Percentiles rank a stretch among this genome's conserved stretches.
These are phyloP conservation scores for Bombardia bombarda DNA, from an alignment of 495 filamentous ascomycete species.

Conservation along the genomic window DNA sequence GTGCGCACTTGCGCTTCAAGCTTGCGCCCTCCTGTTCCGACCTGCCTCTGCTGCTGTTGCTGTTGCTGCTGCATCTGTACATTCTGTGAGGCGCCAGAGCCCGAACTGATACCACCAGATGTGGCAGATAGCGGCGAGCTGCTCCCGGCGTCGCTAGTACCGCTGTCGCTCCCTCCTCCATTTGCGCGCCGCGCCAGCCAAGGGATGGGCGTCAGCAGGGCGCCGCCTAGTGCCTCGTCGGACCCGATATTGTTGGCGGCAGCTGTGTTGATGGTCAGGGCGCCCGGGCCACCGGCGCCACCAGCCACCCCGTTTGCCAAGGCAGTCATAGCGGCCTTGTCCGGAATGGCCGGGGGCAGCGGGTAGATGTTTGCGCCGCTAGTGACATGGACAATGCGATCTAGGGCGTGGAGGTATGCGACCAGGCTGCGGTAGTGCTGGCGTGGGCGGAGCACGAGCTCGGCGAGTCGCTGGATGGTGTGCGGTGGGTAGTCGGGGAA, in stretches of 20 bases:
- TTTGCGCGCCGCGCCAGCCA: constrained; percentile 53
- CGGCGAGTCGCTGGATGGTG: constrained; percentile 85
- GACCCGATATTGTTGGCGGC: constrained; percentile 48
- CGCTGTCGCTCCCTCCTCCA: constrained; percentile 16
- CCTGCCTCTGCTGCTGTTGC: constrained; percentile 6
- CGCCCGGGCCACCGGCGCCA: constrained; percentile 42
- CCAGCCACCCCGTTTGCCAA: constrained; percentile 55
- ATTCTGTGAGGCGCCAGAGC: constrained; percentile 1
- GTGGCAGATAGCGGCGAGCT: constrained; percentile 17
- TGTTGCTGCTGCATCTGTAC: constrained; percentile 6
- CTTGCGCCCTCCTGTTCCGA: constrained; percentile 15
- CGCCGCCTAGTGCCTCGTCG: constrained; percentile 86
- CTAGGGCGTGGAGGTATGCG: constrained; percentile 81
- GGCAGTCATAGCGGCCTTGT: constrained; percentile 32
- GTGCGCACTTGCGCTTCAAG: constrained; percentile 50
- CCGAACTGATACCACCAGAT: neutral
- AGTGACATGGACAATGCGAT: constrained; percentile 89
- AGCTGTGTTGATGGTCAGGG: constrained; percentile 24
- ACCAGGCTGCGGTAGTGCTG: constrained; percentile 73
- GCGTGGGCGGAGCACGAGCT: constrained; percentile 74
- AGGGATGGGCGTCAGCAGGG: constrained; percentile 86
- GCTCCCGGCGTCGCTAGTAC: constrained; percentile 14
- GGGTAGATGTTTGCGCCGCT: constrained; percentile 74
- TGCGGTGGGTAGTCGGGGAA: constrained; percentile 78
- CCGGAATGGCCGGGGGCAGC: constrained; percentile 54